Conservation (phyloP, 768 basidiomycete genomes). For the Kondoa malvinella region DNA sequence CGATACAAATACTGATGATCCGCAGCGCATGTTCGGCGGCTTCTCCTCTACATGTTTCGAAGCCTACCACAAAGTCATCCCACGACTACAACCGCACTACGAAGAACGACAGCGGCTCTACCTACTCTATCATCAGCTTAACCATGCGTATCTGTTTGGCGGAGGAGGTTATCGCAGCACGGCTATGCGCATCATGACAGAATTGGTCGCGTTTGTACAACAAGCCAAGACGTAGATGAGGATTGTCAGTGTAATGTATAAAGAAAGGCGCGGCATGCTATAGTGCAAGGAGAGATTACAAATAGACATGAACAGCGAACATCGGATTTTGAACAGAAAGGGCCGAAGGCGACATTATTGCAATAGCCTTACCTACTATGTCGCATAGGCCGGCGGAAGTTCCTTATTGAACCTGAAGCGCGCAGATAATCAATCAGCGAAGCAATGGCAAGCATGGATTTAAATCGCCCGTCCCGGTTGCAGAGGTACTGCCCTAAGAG, state of each 20-base stretch:
- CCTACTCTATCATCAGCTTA: slow-evolving; percentile 2
- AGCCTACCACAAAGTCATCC: slow-evolving; percentile 2
- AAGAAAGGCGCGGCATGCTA: no score
- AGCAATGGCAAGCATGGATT: no score
- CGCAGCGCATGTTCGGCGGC: slow-evolving; percentile 3
- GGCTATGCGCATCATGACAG: neutral
- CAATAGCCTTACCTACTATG: no score
- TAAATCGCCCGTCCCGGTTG: no score
- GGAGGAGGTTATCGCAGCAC: neutral
- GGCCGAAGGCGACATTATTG: no score
- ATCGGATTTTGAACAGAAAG: no score
- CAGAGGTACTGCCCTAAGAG: no score
- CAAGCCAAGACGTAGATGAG: neutral
- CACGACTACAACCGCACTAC: slow-evolving; percentile 1
- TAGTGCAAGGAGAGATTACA: no score
- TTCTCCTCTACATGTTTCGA: neutral
- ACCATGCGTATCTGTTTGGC: neutral
- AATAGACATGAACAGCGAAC: no score
- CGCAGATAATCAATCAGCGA: no score
- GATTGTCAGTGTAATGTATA: neutral
- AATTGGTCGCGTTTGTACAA: neutral
- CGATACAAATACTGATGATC: neutral
- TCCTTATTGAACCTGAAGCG: no score
- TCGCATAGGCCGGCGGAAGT: no score
- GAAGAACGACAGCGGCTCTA: neutral